Evolutionary conservation across 2,329 filamentous ascomycete genomes (phyloP), one percentile per base, ranked within the genome.

Genomic region (Penicillium sp.): DNA sequence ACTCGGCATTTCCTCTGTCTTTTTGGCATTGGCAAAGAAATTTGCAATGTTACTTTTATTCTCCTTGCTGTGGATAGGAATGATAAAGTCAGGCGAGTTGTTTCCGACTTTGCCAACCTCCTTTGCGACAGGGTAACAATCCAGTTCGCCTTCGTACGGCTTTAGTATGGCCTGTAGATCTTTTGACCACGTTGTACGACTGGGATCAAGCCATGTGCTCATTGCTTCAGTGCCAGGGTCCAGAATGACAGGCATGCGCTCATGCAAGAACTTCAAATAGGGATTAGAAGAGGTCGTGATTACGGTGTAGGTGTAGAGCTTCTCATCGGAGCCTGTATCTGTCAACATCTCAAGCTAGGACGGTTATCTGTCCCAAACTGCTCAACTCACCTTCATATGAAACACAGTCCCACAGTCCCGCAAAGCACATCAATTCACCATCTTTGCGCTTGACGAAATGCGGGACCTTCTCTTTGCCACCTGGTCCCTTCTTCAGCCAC

Each of bases 21-120:
- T 59, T n/a, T 63, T 52, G 5, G 65, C 73, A 28, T 80, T 85
- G 6, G 76, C 76, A 58, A 97, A 97, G 72, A 95, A 96, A 56
- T 95, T 95, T 31, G 86, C 86, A 63, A 97, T 97, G 51, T 93
- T 96, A 34, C 77, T 81, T 70, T 94, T 96, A 64, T 96, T 96
- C 57, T 90, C 86, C 50, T 80, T 83, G 66, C 86, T 94, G 56
- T 86, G 78, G 21, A 96, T 69, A 0, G 91, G 91, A 2, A 95
- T 72, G 30, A 96, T 77, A 58, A 96, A 95, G 1, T 76, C 78
- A 0, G 87, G 81, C 14, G 86, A 94, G 63, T 94, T 86, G 54
- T 94, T 95, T 4, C 91, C 90, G 0, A 95, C 90, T 68, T 95
- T 97, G 1, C 90, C 90, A 0, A 97, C 91, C 3, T 93, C 90